These are phyloP conservation scores for Zasmidium cellare DNA, from an alignment of 2,329 filamentous ascomycete species.

Conservation along the genomic window DNA sequence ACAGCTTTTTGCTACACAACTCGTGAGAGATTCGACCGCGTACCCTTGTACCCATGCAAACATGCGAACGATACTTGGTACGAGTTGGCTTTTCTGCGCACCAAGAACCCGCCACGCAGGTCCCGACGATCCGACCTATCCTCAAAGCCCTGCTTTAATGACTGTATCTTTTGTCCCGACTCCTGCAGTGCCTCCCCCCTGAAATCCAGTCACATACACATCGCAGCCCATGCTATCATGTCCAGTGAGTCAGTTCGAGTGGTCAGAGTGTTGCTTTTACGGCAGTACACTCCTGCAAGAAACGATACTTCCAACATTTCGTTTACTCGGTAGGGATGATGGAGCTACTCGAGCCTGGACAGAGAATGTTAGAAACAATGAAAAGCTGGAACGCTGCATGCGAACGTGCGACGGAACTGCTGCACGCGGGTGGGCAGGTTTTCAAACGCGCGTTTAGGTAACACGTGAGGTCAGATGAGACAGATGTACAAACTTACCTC, in stretches of 20 bases:
- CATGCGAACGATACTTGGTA: not conserved
- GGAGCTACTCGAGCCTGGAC: slow-evolving; percentile 22
- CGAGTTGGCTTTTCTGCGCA: not conserved
- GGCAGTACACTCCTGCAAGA: not conserved
- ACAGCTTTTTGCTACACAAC: not conserved
- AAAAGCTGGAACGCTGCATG: slow-evolving; percentile 8
- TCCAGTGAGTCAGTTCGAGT: not conserved
- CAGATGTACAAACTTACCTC: slow-evolving; percentile 58
- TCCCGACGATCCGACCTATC: not conserved
- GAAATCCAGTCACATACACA: not conserved
- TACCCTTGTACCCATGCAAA: not conserved
- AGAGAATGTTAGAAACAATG: slow-evolving; percentile 22
- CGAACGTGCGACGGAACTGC: slow-evolving; percentile 12
- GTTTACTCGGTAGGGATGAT: not conserved
- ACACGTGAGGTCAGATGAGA: slow-evolving; percentile 5
- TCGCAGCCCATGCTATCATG: slow-evolving; percentile 4
- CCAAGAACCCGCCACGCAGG: not conserved
- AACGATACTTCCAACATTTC: not conserved
- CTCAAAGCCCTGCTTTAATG: slow-evolving; percentile 9
- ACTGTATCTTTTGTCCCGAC: not conserved
- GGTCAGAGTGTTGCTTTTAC: not conserved
- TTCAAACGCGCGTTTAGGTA: slow-evolving; percentile 5
- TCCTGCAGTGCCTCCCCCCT: slow-evolving; percentile 2
- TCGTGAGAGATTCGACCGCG: not conserved
- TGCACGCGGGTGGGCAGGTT: slow-evolving; percentile 6